phyloP scores from a whole-genome alignment of 805 yeast species.

The Kluyveromyces lactis region DNA sequence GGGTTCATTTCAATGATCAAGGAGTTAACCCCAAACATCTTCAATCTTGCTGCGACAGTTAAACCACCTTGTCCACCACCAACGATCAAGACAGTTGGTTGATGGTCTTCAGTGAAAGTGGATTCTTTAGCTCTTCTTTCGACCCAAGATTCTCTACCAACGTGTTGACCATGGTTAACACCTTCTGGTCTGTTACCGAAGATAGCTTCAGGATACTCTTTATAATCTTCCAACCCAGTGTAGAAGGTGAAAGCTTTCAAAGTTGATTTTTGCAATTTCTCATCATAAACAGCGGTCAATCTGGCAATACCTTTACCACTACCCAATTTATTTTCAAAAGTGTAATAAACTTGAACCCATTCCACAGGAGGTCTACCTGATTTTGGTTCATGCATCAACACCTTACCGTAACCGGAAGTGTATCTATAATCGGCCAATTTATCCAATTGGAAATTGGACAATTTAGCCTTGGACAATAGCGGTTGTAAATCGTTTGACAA shows the following conservation, averaged over 20 bases:
- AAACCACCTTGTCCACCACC: slow-evolving; percentile 44
- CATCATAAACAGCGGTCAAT: slow-evolving; percentile 26
- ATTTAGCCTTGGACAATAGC: slow-evolving; percentile 13
- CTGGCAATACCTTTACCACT: slow-evolving; percentile 28
- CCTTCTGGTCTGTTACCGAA: slow-evolving; percentile 31
- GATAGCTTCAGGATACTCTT: slow-evolving; percentile 27
- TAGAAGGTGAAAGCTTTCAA: slow-evolving; percentile 29
- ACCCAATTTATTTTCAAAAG: slow-evolving; percentile 28
- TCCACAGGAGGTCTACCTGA: slow-evolving; percentile 27
- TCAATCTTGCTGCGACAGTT: slow-evolving; percentile 35
- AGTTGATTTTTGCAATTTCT: slow-evolving; percentile 19
- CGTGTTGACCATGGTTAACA: slow-evolving; percentile 33
- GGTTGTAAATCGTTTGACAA: slow-evolving; percentile 17
- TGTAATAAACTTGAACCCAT: slow-evolving; percentile 30
- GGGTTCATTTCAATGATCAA: slow-evolving; percentile 33
- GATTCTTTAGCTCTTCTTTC: slow-evolving; percentile 28
- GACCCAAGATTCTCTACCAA: slow-evolving; percentile 33
- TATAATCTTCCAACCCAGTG: slow-evolving; percentile 30
- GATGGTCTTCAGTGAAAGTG: slow-evolving; percentile 25
- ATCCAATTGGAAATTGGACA: slow-evolving; percentile 26
- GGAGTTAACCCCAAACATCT: slow-evolving; percentile 33
- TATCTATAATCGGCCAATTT: slow-evolving; percentile 22
- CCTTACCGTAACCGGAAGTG: slow-evolving; percentile 26
- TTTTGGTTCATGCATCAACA: slow-evolving; percentile 23
- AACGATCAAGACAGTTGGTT: slow-evolving; percentile 37